phyloP scores from a whole-genome alignment of 805 yeast species.

The Myxozyma geophila region DNA sequence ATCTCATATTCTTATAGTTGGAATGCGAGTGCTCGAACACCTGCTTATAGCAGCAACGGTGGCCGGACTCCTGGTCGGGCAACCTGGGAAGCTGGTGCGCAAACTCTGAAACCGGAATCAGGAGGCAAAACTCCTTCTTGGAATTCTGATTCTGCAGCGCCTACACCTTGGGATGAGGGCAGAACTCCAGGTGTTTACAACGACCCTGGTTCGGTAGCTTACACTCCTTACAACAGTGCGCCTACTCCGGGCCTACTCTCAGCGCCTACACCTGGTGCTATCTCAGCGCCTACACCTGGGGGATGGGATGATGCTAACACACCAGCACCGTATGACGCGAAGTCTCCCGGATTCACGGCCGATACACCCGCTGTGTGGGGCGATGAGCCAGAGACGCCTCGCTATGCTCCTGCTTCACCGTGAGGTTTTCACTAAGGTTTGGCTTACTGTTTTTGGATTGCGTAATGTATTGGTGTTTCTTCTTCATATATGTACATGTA shows the following conservation, averaged over 20 bases:
- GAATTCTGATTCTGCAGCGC: conserved; percentile 22
- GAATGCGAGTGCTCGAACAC: conserved; percentile 41
- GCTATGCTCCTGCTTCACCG: conserved; percentile 40
- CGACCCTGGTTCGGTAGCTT: conserved; percentile 51
- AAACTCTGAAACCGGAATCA: conserved; percentile 48
- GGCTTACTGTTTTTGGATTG: neutral
- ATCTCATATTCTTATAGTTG: conserved; percentile 40
- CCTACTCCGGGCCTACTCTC: conserved; percentile 46
- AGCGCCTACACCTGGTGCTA: conserved; percentile 51
- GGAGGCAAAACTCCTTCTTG: conserved; percentile 47
- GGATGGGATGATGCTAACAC: conserved; percentile 42
- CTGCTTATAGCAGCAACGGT: conserved; percentile 32
- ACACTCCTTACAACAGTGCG: conserved; percentile 47
- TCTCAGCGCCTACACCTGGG: conserved; percentile 47
- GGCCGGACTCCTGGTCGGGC: conserved; percentile 54
- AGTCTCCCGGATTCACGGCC: conserved; percentile 42
- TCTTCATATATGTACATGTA: neutral
- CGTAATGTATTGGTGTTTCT: neutral
- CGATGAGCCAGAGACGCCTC: conserved; percentile 38
- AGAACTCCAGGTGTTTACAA: conserved; percentile 53
- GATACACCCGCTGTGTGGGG: conserved; percentile 39
- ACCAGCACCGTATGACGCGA: conserved; percentile 46
- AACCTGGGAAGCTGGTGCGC: conserved; percentile 40
- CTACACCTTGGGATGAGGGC: conserved; percentile 45
- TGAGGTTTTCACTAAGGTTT: neutral